Evolutionary conservation across 2,329 filamentous ascomycete genomes (phyloP).

Genomic region (Piedraia hortae): DNA sequence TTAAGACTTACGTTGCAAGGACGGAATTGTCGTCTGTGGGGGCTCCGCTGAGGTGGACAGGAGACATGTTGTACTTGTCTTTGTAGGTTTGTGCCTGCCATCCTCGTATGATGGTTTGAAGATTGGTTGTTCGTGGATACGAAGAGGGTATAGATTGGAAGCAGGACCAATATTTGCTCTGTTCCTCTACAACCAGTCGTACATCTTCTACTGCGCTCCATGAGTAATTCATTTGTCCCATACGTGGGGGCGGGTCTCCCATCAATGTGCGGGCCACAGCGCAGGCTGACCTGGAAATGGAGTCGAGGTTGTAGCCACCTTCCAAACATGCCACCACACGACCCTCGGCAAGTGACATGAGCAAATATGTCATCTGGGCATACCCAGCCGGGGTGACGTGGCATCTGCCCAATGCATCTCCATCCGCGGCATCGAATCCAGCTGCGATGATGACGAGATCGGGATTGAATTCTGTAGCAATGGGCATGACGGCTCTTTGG

Average conservation of each 20-base stretch:
- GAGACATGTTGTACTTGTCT: slow-evolving; percentile 48
- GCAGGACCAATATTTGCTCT: slow-evolving; percentile 57
- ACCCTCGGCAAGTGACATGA: slow-evolving; percentile 77
- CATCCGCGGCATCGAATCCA: slow-evolving; percentile 83
- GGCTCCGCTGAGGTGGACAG: slow-evolving; percentile 48
- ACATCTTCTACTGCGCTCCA: slow-evolving; percentile 27
- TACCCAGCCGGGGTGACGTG: slow-evolving; percentile 80
- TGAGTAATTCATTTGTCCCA: slow-evolving; percentile 21
- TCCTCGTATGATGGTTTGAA: slow-evolving; percentile 44
- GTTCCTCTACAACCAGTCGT: slow-evolving; percentile 27
- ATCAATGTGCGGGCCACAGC: slow-evolving; percentile 81
- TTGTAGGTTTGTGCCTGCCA: slow-evolving; percentile 48
- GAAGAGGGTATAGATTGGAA: slow-evolving; percentile 37
- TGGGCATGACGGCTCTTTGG: slow-evolving; percentile 86
- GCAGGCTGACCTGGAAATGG: slow-evolving; percentile 76
- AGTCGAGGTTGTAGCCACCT: slow-evolving; percentile 79
- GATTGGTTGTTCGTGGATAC: slow-evolving; percentile 8
- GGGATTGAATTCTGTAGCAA: slow-evolving; percentile 75
- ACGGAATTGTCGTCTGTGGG: slow-evolving; percentile 10
- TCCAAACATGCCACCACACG: slow-evolving; percentile 83
- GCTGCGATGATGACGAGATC: slow-evolving; percentile 88
- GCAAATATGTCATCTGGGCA: slow-evolving; percentile 96
- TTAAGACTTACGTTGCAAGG: slow-evolving; percentile 10
- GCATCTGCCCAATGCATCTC: slow-evolving; percentile 77
- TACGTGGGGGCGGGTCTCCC: slow-evolving; percentile 59